These are phyloP conservation scores for Ampelocalamus luodianensis DNA, from an alignment of 176 grass and related monocot genomes.

Conservation along the genomic window DNA sequence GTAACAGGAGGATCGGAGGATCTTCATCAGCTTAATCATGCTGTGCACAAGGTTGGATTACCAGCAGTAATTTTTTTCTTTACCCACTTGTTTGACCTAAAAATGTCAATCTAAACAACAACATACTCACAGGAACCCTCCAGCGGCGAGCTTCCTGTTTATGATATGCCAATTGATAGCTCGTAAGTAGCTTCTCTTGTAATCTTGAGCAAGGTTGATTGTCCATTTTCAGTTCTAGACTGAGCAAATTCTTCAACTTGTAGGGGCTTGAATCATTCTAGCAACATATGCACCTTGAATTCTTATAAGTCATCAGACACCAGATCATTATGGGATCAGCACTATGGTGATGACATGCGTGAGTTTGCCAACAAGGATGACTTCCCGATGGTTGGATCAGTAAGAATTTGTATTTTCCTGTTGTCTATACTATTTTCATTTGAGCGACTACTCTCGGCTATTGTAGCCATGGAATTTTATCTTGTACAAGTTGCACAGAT, in stretches of 20 bases:
- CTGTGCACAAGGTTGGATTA: constrained; percentile 52
- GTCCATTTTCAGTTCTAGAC: neutral
- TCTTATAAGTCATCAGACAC: constrained; percentile 46
- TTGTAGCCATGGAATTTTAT: neutral
- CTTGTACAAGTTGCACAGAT: neutral
- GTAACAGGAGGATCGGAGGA: constrained; percentile 71
- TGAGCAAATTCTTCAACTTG: constrained; percentile 27
- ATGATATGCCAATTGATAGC: neutral
- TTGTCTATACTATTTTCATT: constrained; percentile 2
- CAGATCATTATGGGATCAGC: constrained; percentile 57
- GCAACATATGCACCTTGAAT: constrained; percentile 41
- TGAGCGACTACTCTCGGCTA: constrained; percentile 16
- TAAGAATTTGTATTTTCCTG: constrained; percentile 43
- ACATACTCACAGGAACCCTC: constrained; percentile 44
- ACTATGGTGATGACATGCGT: constrained; percentile 60
- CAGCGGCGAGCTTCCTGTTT: constrained; percentile 1
- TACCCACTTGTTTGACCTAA: neutral
- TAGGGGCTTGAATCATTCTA: constrained; percentile 44
- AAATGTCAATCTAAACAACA: constrained; percentile 25
- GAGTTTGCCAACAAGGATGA: constrained; percentile 58
- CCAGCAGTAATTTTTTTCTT: neutral
- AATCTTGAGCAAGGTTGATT: constrained; percentile 8
- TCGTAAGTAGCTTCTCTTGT: constrained; percentile 45
- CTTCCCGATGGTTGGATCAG: constrained; percentile 51
- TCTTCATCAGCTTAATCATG: constrained; percentile 51